phyloP scores from a whole-genome alignment of 768 basidiomycete species.

The Macrolepiota dolichaula region DNA sequence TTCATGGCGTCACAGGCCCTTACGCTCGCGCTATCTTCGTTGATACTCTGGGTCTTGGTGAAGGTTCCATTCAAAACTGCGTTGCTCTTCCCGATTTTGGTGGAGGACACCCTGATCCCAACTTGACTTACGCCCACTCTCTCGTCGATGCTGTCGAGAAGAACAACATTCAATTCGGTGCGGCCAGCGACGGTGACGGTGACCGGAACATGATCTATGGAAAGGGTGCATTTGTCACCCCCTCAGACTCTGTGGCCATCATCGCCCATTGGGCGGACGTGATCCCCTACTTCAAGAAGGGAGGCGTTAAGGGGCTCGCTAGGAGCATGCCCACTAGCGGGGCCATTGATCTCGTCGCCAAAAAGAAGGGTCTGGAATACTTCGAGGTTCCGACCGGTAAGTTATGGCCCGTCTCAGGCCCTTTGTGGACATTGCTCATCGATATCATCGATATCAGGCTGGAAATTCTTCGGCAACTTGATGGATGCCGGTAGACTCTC shows the following conservation, averaged over 20 bases:
- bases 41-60: conserved; percentile 74
- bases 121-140: conserved; percentile 93
- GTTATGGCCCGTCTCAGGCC: conserved; percentile 13
- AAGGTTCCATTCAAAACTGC: conserved; percentile 86
- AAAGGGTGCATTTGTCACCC: conserved; percentile 95
- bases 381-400: conserved; percentile 96
- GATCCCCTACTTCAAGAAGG: conserved; percentile 90
- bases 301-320: conserved; percentile 92
- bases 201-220: conserved; percentile 99
- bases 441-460: conserved; percentile 49
- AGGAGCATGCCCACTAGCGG: conserved; percentile 97
- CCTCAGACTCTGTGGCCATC: conserved; percentile 96
- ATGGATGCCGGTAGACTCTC: conserved; percentile 99
- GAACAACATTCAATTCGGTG: conserved; percentile 85
- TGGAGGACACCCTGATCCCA: conserved; percentile 97
- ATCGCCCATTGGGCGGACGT: conserved; percentile 95
- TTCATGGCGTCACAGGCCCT: conserved; percentile 96
- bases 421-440: background rate
- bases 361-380: conserved; percentile 88
- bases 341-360: conserved; percentile 93
- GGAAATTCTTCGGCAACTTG: conserved; percentile 99
- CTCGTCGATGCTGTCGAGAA: conserved; percentile 92
- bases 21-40: conserved; percentile 90
- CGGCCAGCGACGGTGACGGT: conserved; percentile 96
- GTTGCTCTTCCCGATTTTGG: conserved; percentile 93